Evolutionary conservation across 2,329 filamentous ascomycete genomes (phyloP), one percentile per base, ranked within the genome.

Genomic region (Neodidymelliopsis sp.): DNA sequence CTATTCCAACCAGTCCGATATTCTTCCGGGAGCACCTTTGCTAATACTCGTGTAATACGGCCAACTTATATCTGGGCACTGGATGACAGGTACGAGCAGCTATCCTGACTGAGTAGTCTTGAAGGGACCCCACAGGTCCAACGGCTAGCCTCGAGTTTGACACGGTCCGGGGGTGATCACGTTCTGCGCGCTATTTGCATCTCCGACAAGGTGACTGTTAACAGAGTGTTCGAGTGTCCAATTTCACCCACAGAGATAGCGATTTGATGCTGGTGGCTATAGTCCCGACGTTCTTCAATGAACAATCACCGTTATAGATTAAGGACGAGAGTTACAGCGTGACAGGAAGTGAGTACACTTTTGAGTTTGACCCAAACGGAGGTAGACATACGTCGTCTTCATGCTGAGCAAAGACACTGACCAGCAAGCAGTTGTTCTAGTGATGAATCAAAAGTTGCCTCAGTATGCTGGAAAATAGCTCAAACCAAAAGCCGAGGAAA

Each of bases 361-460:
- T 51, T 12, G 48, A 36, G 1, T 45, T 51, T 16, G 48, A 51
- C 6, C n/a, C 36, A 7, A 40, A 29, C 20, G 48, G 48, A 28
- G 42, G 42, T 37, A 20, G 4, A 12, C 23, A 8, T 8, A 11
- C 13, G 4, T 11, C 6, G 9, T 12, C 8, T 13, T 3, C 2
- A 12, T 3, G 6, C 10, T n/a, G 2, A n/a, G 10, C 9, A 11
- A 23, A 23, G 11, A 6, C 3, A 29, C 36, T 39, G 4, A 39
- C 9, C n/a, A 20, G 3, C 7, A 6, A 16, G 16, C 34, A 45
- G 41, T 51, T 2, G 30, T 51, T 18, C 20, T 51, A 8, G 48
- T 41, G 1, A 37, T 51, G 41, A 30, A 51, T 19, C 48, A 41
- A 18, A 51, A 46, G 11, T 51, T 41, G n/a, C 48, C 48, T 7